Evolutionary conservation across 2,329 filamentous ascomycete genomes (phyloP).

Genomic region (Alternaria conjuncta): DNA sequence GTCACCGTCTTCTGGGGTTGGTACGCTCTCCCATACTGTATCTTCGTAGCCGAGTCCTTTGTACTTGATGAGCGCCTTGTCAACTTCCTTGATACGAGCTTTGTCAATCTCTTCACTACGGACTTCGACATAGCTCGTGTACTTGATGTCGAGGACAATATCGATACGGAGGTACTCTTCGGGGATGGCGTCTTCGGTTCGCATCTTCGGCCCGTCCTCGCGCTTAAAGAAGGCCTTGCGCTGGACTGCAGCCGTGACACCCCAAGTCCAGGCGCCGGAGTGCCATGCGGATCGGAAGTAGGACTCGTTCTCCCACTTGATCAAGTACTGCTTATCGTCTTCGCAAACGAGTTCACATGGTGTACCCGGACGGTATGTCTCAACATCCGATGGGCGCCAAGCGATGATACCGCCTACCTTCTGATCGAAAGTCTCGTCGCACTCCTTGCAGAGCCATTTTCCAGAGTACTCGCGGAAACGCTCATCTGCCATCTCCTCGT

Average conservation of each 20-base stretch:
- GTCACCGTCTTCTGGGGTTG: conserved; percentile 66
- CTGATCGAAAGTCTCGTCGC: conserved; percentile 62
- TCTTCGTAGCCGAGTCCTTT: conserved; percentile 92
- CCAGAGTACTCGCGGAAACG: conserved; percentile 75
- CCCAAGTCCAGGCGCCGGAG: conserved; percentile 87
- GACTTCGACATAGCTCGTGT: conserved; percentile 63
- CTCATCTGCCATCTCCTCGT: conserved; percentile 62
- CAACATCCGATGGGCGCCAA: conserved; percentile 76
- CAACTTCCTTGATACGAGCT: conserved; percentile 73
- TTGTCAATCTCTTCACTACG: conserved; percentile 73
- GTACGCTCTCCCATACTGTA: conserved; percentile 85
- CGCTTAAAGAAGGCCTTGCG: conserved; percentile 78
- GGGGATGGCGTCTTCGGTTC: conserved; percentile 78
- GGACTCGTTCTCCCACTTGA: conserved; percentile 84
- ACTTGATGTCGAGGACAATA: conserved; percentile 84
- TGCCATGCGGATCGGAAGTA: conserved; percentile 87
- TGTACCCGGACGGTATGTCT: conserved; percentile 61
- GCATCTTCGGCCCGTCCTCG: conserved; percentile 71
- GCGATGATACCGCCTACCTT: conserved; percentile 83
- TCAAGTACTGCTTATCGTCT: conserved; percentile 86
- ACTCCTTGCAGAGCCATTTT: conserved; percentile 83
- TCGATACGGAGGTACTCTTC: conserved; percentile 86
- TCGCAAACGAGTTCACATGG: conserved; percentile 66
- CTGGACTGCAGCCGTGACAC: conserved; percentile 68
- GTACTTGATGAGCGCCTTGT: conserved; percentile 83